Percentiles rank a stretch among this genome's conserved stretches.
phyloP scores from a whole-genome alignment of 1,139 yeast species.

The Magnusiomyces magnusii region DNA sequence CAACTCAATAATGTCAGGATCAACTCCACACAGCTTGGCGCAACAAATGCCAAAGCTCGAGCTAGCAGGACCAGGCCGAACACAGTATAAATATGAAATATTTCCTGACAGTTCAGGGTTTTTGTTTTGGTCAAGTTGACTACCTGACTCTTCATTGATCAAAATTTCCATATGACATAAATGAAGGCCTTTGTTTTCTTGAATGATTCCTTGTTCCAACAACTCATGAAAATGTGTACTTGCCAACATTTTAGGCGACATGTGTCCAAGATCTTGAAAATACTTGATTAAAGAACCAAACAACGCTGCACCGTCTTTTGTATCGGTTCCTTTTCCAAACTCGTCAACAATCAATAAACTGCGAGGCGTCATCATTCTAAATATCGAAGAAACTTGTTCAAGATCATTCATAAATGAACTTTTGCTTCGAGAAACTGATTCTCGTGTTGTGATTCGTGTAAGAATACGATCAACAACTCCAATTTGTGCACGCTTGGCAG shows the following conservation, averaged over 20 bases:
- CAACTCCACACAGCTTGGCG: constrained; percentile 23
- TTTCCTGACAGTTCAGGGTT: not conserved
- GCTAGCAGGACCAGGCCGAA: constrained; percentile 19
- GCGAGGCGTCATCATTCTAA: constrained; percentile 33
- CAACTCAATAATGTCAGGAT: constrained; percentile 17
- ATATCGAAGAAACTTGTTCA: constrained; percentile 39
- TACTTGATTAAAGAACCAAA: constrained; percentile 36
- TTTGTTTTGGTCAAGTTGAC: not conserved
- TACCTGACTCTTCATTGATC: constrained; percentile 13
- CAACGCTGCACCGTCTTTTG: constrained; percentile 39
- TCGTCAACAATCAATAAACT: constrained; percentile 44
- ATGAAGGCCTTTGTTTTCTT: constrained; percentile 7
- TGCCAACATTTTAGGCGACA: constrained; percentile 34
- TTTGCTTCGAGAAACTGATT: constrained; percentile 37
- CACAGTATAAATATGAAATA: constrained; percentile 20
- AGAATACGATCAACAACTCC: constrained; percentile 41
- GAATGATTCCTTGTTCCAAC: constrained; percentile 11
- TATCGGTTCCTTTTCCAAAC: constrained; percentile 46
- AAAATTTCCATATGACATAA: constrained; percentile 22
- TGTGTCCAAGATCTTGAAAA: constrained; percentile 18
- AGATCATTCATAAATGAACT: constrained; percentile 44
- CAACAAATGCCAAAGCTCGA: constrained; percentile 23
- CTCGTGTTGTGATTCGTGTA: constrained; percentile 39
- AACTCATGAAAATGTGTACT: constrained; percentile 41
- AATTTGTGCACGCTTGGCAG: constrained; percentile 39